Conservation (phyloP, 2,329 filamentous ascomycete species). For the Xylariaceae sp. region DNA sequence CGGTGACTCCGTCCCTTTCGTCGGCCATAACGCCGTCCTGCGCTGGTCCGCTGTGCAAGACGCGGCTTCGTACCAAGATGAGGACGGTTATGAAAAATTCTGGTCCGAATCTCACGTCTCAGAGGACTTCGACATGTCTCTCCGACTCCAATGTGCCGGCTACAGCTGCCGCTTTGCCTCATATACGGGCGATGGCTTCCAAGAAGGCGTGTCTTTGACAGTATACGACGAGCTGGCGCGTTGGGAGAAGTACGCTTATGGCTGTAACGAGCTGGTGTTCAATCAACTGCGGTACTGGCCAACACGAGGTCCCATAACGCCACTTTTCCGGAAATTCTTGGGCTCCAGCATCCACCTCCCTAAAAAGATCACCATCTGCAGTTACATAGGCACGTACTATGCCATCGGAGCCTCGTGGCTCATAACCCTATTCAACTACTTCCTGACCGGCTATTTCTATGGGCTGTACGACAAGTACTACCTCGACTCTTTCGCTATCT, state of each 20-base stretch:
- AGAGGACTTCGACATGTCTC: conserved; percentile 83
- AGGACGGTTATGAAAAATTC: conserved; percentile 78
- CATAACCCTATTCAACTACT: conserved; percentile 76
- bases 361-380: conserved; percentile 77
- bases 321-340: conserved; percentile 77
- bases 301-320: conserved; percentile 77
- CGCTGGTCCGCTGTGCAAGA: conserved; percentile 79
- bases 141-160: conserved; percentile 74
- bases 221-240: conserved; percentile 85
- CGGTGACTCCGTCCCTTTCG: conserved; percentile 79
- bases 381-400: conserved; percentile 82
- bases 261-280: conserved; percentile 83
- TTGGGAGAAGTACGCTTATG: conserved; percentile 89
- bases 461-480: conserved; percentile 63
- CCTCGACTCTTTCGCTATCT: conserved; percentile 61
- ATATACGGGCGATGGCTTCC: conserved; percentile 78
- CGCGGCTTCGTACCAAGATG: conserved; percentile 69
- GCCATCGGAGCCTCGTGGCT: conserved; percentile 79
- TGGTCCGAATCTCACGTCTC: conserved; percentile 84
- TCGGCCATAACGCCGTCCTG: conserved; percentile 80
- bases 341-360: conserved; percentile 76
- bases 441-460: conserved; percentile 74
- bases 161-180: conserved; percentile 77
- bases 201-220: conserved; percentile 83
- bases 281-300: conserved; percentile 78